Percentiles rank a stretch among this genome's conserved stretches.
Conservation (phyloP, 2,329 filamentous ascomycete genomes). For the Ceratocystis albifundus region DNA sequence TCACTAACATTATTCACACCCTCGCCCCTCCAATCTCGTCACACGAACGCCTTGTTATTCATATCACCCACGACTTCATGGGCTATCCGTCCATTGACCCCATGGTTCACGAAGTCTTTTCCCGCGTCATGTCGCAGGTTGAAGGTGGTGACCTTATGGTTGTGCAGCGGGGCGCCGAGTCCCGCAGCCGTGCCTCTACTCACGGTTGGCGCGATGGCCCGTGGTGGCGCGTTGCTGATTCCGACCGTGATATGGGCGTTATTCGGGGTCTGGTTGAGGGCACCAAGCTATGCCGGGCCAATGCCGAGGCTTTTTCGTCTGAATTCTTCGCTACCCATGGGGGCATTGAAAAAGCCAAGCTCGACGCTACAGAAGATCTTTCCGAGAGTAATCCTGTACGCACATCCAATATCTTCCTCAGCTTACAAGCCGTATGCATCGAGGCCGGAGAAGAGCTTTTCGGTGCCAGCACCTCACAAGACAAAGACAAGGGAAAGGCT, state of each 20-base stretch:
- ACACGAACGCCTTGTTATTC: slow-evolving; percentile 91
- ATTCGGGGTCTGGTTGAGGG: slow-evolving; percentile 75
- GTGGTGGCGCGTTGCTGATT: slow-evolving; percentile 74
- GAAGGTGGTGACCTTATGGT: slow-evolving; percentile 93
- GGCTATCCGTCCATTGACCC: slow-evolving; percentile 92
- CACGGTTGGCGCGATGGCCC: slow-evolving; percentile 85
- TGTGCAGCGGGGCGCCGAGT: slow-evolving; percentile 84
- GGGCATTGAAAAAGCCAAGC: slow-evolving; percentile 68
- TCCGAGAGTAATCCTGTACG: slow-evolving; percentile 81
- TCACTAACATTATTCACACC: slow-evolving; percentile 88
- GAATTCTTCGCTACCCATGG: slow-evolving; percentile 74
- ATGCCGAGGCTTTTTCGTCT: slow-evolving; percentile 72
- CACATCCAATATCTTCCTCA: slow-evolving; percentile 86
- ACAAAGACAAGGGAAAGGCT: slow-evolving; percentile 41
- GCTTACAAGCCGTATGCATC: slow-evolving; percentile 76
- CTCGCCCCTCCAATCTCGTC: slow-evolving; percentile 92
- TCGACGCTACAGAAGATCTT: slow-evolving; percentile 64
- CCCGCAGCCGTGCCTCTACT: slow-evolving; percentile 47
- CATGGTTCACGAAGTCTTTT: slow-evolving; percentile 82
- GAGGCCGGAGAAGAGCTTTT: slow-evolving; percentile 57
- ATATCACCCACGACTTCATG: slow-evolving; percentile 90
- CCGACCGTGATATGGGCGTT: slow-evolving; percentile 62
- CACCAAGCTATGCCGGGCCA: slow-evolving; percentile 80
- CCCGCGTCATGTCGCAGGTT: slow-evolving; percentile 95
- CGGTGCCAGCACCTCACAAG: slow-evolving; percentile 37